phyloP scores from a whole-genome alignment of 2,329 filamentous ascomycete genomes.

The Claviceps purpurea region DNA sequence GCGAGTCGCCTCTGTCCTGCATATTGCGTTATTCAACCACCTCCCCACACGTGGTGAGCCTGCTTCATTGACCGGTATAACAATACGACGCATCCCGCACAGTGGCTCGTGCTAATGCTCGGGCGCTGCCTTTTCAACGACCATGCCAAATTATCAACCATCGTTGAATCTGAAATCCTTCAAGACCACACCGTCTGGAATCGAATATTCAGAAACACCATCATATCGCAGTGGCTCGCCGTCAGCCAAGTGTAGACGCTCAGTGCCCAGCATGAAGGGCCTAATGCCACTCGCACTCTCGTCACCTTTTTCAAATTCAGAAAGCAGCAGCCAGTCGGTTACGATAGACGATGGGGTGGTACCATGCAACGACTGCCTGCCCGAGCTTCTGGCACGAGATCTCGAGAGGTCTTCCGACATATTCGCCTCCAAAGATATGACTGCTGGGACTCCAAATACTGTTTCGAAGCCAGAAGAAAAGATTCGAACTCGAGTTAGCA shows the following conservation, averaged over 20 bases:
- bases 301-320: conserved; percentile 13
- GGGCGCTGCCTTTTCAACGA: conserved; percentile 5
- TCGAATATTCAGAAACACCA: background rate
- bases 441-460: conserved; percentile 32
- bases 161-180: conserved; percentile 3
- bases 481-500: conserved; percentile 7
- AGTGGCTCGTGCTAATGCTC: conserved; percentile 4
- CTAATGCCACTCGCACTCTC: conserved; percentile 25
- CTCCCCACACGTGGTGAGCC: background rate
- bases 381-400: conserved; percentile 42
- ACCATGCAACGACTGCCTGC: conserved; percentile 31
- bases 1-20: background rate
- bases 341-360: conserved; percentile 17
- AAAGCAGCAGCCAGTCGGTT: conserved; percentile 8
- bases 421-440: conserved; percentile 38
- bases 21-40: background rate
- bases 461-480: conserved; percentile 20
- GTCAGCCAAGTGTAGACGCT: conserved; percentile 16
- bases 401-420: conserved; percentile 34
- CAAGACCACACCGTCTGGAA: background rate
- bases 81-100: conserved; percentile 4
- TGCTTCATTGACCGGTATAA: conserved; percentile 1
- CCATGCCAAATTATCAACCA: background rate
- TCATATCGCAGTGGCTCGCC: conserved; percentile 5
- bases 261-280: conserved; percentile 26